Evolutionary conservation across 2,329 filamentous ascomycete species (phyloP).

Genomic region (Xylaria multiplex): DNA sequence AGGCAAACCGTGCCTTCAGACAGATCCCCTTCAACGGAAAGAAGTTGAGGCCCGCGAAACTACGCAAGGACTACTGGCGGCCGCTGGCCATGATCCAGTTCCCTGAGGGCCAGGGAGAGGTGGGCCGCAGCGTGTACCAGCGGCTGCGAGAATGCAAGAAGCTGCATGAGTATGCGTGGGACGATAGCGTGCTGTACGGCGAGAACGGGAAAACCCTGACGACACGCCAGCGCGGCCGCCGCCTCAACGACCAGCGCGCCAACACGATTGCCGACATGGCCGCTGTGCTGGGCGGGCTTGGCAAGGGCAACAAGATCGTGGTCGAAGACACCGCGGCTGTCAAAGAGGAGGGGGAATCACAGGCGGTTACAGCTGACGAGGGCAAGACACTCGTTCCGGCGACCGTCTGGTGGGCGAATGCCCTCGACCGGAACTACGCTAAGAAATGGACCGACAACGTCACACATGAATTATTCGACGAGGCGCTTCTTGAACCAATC

Average conservation of each 20-base stretch:
- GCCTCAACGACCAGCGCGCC: constrained; percentile 68
- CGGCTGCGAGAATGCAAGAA: constrained; percentile 72
- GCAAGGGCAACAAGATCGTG: constrained; percentile 62
- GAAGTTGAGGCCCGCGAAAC: constrained; percentile 69
- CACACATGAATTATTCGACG: constrained; percentile 57
- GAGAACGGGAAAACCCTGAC: constrained; percentile 50
- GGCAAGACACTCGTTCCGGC: constrained; percentile 51
- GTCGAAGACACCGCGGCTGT: constrained; percentile 23
- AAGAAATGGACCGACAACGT: constrained; percentile 64
- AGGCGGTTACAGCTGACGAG: neutral
- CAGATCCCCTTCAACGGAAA: constrained; percentile 70
- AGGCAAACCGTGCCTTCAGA: constrained; percentile 43
- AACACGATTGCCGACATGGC: constrained; percentile 73
- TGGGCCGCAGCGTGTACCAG: constrained; percentile 69
- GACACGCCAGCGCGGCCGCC: constrained; percentile 58
- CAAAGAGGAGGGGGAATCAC: constrained; percentile 23
- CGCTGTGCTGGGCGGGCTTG: constrained; percentile 62
- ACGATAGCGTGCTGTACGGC: constrained; percentile 56
- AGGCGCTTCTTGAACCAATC: constrained; percentile 34
- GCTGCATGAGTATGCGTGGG: constrained; percentile 72
- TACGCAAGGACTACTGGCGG: constrained; percentile 75
- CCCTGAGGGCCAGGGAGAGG: constrained; percentile 59
- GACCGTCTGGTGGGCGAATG: constrained; percentile 63
- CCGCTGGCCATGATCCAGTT: constrained; percentile 70
- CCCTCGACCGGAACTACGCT: constrained; percentile 59